Conservation (phyloP, 2,329 filamentous ascomycete genomes). For the Coniosporium tulheliwenetii region DNA sequence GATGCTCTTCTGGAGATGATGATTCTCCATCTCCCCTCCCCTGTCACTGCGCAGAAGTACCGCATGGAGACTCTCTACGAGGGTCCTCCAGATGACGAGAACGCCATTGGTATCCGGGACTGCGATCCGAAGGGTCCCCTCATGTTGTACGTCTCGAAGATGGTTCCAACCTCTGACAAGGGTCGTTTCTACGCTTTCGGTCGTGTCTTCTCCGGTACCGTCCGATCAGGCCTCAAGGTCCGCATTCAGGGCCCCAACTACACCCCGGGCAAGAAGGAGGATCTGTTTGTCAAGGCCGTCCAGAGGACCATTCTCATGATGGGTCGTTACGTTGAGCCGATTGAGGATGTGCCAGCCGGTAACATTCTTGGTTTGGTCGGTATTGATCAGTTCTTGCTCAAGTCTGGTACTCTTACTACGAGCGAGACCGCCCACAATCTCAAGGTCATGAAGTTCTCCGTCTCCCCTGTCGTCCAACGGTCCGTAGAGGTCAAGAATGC, state of each 20-base stretch:
- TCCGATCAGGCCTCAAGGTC: constrained; percentile 96
- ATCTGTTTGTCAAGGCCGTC: constrained; percentile 97
- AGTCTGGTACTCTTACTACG: constrained; percentile 98
- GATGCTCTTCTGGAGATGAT: constrained; percentile 99
- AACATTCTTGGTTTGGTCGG: constrained; percentile 99
- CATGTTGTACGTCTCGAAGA: constrained; percentile 99
- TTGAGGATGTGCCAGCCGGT: constrained; percentile 96
- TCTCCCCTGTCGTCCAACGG: constrained; percentile 95
- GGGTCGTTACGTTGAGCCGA: constrained; percentile 97
- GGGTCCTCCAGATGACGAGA: constrained; percentile 84
- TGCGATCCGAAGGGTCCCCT: constrained; percentile 96
- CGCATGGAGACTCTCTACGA: constrained; percentile 98
- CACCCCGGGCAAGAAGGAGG: constrained; percentile 93
- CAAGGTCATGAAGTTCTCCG: constrained; percentile 99
- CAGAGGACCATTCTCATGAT: constrained; percentile 99
- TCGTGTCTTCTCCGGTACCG: constrained; percentile 99
- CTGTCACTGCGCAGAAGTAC: constrained; percentile 90
- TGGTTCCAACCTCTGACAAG: constrained; percentile 99
- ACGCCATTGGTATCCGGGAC: constrained; percentile 92
- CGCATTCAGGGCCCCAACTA: constrained; percentile 99
- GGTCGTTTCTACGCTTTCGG: constrained; percentile 99
- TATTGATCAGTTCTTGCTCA: constrained; percentile 99
- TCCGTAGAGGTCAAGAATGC: constrained; percentile 99
- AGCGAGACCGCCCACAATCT: constrained; percentile 97
- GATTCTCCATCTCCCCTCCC: constrained; percentile 97